Evolutionary conservation across 1,139 yeast genomes (phyloP).

Genomic region (Saccharomyces pastorianus): DNA sequence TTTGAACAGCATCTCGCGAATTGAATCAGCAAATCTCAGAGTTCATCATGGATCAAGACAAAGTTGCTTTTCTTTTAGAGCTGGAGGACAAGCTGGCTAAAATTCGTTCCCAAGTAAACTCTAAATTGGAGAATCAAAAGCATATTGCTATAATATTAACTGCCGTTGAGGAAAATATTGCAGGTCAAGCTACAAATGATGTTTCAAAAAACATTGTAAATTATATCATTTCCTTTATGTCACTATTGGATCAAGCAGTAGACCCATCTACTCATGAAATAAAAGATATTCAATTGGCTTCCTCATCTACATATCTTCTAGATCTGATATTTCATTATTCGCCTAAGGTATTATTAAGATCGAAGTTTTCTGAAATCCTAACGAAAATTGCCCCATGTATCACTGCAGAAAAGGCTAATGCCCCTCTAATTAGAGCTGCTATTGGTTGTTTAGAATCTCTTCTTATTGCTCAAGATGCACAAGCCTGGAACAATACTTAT

Average conservation of each 20-base stretch:
- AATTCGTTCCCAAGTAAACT: constrained; percentile 60
- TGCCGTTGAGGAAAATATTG: constrained; percentile 84
- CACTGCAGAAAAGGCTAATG: constrained; percentile 60
- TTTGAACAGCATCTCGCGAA: not conserved
- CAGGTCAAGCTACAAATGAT: constrained; percentile 42
- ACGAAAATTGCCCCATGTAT: constrained; percentile 76
- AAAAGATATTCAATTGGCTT: constrained; percentile 54
- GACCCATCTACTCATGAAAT: constrained; percentile 43
- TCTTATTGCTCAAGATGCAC: constrained; percentile 70
- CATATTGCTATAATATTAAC: constrained; percentile 66
- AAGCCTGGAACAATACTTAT: constrained; percentile 57
- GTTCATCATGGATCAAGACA: constrained; percentile 32
- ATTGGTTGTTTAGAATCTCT: constrained; percentile 79
- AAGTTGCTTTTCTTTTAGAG: constrained; percentile 46
- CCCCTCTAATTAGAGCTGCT: constrained; percentile 78
- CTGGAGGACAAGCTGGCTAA: constrained; percentile 62
- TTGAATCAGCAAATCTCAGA: not conserved
- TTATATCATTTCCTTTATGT: constrained; percentile 75
- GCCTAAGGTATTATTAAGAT: constrained; percentile 57
- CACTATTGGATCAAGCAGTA: constrained; percentile 72
- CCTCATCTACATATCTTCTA: constrained; percentile 71
- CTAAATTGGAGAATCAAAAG: constrained; percentile 78
- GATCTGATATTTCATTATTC: constrained; percentile 73
- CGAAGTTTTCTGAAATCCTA: constrained; percentile 70
- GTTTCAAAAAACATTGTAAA: constrained; percentile 56